Base-by-base conservation (phyloP, 2,329 filamentous ascomycete species). In the Aspergillus nomiae region DNA sequence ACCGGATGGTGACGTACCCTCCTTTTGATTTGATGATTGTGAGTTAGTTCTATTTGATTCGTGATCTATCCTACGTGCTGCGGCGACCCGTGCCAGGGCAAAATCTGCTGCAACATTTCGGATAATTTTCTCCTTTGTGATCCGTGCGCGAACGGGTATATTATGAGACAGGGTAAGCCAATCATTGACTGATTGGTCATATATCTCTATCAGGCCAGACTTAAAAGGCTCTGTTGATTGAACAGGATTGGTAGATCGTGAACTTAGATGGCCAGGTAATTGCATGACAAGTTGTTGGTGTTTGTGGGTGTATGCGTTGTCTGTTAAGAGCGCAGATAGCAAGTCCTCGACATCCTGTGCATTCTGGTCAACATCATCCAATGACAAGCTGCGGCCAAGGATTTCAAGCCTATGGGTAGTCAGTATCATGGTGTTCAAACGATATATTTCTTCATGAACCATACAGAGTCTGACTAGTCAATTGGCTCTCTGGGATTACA, bases 91-190 rank as follows among this genome's bases (percentile, higher is more conserved):
- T 58, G 77, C 70, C 24, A 80, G 61, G 30, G 71, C 67, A n/a
- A 81, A 62, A 61, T 81, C 77, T 16, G 72, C 73, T 26, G 75
- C 70, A 54, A 80, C 61, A 6, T 67, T 70, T 46, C 78, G 73
- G 53, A 80, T 75, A 11, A 73, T 62, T 63, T 70, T 76, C 61
- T 80, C 78, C 64, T 80, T 81, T 54, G 69, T 68, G 1, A 78
- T 71, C 41, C 78, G 71, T n/a, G 76, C 72, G 45, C 70, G 71
- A n/a, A 72, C 71, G 8, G 78, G 75, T 62, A 79, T 73, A 12
- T 70, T 63, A 8, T 66, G 67, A 4, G 76, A 70, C 36, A 80
- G 64, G 38, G 59, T 69, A 24, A 81, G 63, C 77, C 78, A 80
- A 55, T 76, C 67, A 48, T 72, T 70, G 21, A 79, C 70, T 58